Evolutionary conservation across 192 early-diverging fungal species (phyloP).

Genomic region (Funneliformis mosseae): DNA sequence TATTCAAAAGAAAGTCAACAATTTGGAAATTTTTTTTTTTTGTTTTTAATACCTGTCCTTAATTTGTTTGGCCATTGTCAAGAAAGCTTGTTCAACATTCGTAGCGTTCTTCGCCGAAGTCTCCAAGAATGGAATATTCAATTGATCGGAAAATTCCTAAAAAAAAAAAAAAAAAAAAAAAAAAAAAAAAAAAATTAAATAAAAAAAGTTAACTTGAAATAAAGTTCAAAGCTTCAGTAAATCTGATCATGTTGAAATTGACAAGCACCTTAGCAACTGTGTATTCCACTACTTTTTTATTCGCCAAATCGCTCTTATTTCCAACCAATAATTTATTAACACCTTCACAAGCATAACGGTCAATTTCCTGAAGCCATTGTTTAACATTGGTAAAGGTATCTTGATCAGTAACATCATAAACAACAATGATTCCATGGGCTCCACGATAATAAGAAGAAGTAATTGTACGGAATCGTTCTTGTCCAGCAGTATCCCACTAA

Average conservation of each 20-base stretch:
- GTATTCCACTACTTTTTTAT: slow-evolving; percentile 85
- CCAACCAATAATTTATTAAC: slow-evolving; percentile 98
- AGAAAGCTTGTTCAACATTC: slow-evolving; percentile 98
- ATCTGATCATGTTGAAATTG: neutral
- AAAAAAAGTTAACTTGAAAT: neutral
- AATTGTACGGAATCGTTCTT: slow-evolving; percentile 99
- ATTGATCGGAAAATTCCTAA: slow-evolving; percentile 88
- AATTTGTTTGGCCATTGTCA: slow-evolving; percentile 99
- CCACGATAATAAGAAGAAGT: slow-evolving; percentile 98
- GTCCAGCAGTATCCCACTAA: slow-evolving; percentile 97
- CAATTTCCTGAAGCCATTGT: slow-evolving; percentile 99
- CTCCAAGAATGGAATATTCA: slow-evolving; percentile 94
- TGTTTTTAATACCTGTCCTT: slow-evolving; percentile 91
- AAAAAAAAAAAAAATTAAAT: too few species aligned
- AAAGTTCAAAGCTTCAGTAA: neutral
- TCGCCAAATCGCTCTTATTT: slow-evolving; percentile 96
- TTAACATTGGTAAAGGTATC: slow-evolving; percentile 96
- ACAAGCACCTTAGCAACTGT: slow-evolving; percentile 62
- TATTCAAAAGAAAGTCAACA: neutral
- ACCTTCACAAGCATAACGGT: slow-evolving; percentile 95
- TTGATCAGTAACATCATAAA: slow-evolving; percentile 97
- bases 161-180: neutral
- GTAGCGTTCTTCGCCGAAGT: slow-evolving; percentile 97
- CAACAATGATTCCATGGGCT: slow-evolving; percentile 98
- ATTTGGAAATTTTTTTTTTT: neutral